Base-by-base conservation (phyloP, 2,329 filamentous ascomycete genomes). In the Fusarium sarcochroum region DNA sequence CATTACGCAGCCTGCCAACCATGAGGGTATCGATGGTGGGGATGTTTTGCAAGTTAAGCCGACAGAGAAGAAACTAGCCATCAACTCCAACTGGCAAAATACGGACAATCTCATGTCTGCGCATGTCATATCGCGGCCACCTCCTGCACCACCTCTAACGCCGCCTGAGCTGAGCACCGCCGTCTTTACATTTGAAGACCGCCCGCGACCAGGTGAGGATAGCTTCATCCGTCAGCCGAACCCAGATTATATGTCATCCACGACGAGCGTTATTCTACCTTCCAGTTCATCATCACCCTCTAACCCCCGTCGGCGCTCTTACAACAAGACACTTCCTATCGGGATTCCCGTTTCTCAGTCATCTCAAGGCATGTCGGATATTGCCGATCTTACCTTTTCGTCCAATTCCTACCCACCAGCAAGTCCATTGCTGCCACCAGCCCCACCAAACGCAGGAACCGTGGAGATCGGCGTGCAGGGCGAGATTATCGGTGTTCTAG, bases 381-480 rank as follows among this genome's bases (percentile, higher is more conserved):
- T 73, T 57, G 69, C 73, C 52, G 73, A 77, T 50, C 70, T 75
- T 21, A 64, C 77, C 18, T 82, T 84, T 65, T 80, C 80, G 14
- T 81, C 84, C 11, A 83, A 81, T 47, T 86, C 85, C 41, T 86
- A 83, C 64, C 84, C 85, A 20, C 81, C 85, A 3, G 80, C 81
- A 5, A 83, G 80, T 34, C 82, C 82, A 13, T 76, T 82, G 45
- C 77, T 86, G 45, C 84, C 85, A 14, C 82, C 84, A 9, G 82
- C 84, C 47, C 84, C 84, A 42, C 79, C 68, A 38, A 76, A 69
- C 34, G 70, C 62, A 55, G 71, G 68, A 55, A 63, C 68, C 46
- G 62, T 65, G 32, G 79, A 81, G 57, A 78, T 84, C 35, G 79
- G 82, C 50, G 78, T 86, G 6, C 79, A 84, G 46, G 85, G 84